Evolutionary conservation across 495 filamentous ascomycete genomes (phyloP), one percentile per base, ranked within the genome.

Genomic region (Penicillium turbatum): DNA sequence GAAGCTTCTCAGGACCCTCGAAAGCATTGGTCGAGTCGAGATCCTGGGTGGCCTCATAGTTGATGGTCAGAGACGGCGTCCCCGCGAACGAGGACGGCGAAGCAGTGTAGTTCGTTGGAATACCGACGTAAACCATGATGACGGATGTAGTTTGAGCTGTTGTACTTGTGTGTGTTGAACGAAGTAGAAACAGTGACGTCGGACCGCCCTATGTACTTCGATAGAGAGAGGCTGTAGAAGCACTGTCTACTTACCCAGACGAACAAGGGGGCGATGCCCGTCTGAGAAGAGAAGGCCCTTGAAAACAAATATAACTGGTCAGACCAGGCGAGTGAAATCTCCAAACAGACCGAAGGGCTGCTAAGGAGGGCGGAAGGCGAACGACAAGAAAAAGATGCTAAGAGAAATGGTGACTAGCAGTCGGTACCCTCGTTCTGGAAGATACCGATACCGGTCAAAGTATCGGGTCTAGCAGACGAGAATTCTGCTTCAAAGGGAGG

Each of bases 1-100:
- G 82, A 32, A 99, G 79, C 75, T 99, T 99, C 75, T 99, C 95
- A 34, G 95, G 95, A 45, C 93, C 93, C 81, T 99, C 95, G 66
- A 99, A 99, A 57, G 91, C 91, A 81, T 90, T 96, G 78, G 75
- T 89, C 51, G 92, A 96, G 72, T 99, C 95, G 50, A 97, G 83
- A 72, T 96, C 95, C 58, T 92, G 82, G 54, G 91, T 89, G 54
- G 91, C 87, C 73, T 93, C 90, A 76, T 90, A 89, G 77, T 97
- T 97, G 82, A 99, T 97, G 42, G 90, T 95, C 75, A 95, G 72
- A 66, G 90, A 84, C 41, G 90, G 90, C 35, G 89, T 92, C 54
- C 84, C 89, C 63, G 81, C 79, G 56, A 83, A 75, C 38, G 82
- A 86, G 44, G 86, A 89, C 63, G 89, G 88, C 67, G 89, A 92